Conservation (phyloP, 768 basidiomycete genomes). For the Scleroderma bovista region DNA sequence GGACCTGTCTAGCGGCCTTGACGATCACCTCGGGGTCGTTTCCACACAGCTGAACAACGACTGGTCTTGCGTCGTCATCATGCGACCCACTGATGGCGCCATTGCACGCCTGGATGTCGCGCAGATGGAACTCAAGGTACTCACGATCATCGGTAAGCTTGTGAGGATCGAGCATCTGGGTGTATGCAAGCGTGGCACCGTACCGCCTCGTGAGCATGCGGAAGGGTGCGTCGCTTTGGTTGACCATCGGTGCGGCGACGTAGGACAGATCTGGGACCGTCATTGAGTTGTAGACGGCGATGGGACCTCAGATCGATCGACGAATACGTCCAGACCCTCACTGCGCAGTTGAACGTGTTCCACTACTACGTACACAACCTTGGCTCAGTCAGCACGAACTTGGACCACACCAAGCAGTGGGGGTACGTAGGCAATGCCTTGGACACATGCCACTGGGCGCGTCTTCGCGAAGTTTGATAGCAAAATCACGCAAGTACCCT, state of each 20-base stretch:
- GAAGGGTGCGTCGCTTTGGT: conserved; percentile 76
- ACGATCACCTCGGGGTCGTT: conserved; percentile 61
- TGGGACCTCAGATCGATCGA: not conserved
- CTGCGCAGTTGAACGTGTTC: too few species aligned
- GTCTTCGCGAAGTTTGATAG: not conserved
- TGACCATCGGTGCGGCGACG: conserved; percentile 73
- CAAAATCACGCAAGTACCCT: not conserved
- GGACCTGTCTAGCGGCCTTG: conserved; percentile 53
- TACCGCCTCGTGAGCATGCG: conserved; percentile 54
- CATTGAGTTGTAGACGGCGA: not conserved
- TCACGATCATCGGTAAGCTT: conserved; percentile 56
- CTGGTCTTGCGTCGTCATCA: conserved; percentile 34
- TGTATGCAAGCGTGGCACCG: conserved; percentile 64
- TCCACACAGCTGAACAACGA: conserved; percentile 71
- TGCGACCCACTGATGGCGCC: not conserved
- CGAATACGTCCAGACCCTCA: not conserved
- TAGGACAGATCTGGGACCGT: conserved; percentile 24
- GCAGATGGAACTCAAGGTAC: conserved; percentile 59
- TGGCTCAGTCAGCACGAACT: too few species aligned
- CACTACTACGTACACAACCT: too few species aligned
- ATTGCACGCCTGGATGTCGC: conserved; percentile 40
- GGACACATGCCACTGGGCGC: not conserved
- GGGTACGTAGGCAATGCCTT: not conserved
- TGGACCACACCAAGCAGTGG: too few species aligned
- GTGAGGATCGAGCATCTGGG: conserved; percentile 71